These are phyloP conservation scores for Backusella luteola DNA, from an alignment of 192 early-diverging fungal genomes.

Conservation along the genomic window DNA sequence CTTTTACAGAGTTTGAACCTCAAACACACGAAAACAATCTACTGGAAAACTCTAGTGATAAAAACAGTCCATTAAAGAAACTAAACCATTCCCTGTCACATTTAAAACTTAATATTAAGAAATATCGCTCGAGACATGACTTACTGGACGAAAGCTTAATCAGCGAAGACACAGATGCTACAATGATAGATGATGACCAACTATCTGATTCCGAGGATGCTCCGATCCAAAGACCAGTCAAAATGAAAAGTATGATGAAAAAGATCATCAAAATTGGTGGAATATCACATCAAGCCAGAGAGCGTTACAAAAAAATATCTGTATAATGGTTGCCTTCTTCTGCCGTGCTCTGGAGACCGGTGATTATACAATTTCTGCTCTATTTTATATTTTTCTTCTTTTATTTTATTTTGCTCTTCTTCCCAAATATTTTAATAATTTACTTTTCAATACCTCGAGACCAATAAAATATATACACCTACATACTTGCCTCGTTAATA, in stretches of 20 bases:
- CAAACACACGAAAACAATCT: too few species aligned
- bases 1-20: constrained; percentile 15
- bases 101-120: constrained; percentile 12
- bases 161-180: background rate
- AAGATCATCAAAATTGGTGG: constrained; percentile 17
- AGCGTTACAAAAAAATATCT: background rate
- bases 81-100: constrained; percentile 15
- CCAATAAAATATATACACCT: background rate
- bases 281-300: constrained; percentile 3
- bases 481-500: background rate
- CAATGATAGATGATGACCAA: background rate
- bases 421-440: background rate
- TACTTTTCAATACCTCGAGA: background rate
- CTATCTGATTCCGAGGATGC: background rate
- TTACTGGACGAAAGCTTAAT: constrained; percentile 1
- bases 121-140: constrained; percentile 14
- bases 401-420: background rate
- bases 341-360: background rate
- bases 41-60: background rate
- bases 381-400: background rate
- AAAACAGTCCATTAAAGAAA: constrained; percentile 3
- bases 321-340: background rate
- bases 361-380: background rate
- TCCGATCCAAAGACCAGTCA: background rate
- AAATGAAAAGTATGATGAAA: constrained; percentile 16